These are phyloP conservation scores for Gastrodia elata DNA, from an alignment of 106 monocot genomes.

Conservation along the genomic window DNA sequence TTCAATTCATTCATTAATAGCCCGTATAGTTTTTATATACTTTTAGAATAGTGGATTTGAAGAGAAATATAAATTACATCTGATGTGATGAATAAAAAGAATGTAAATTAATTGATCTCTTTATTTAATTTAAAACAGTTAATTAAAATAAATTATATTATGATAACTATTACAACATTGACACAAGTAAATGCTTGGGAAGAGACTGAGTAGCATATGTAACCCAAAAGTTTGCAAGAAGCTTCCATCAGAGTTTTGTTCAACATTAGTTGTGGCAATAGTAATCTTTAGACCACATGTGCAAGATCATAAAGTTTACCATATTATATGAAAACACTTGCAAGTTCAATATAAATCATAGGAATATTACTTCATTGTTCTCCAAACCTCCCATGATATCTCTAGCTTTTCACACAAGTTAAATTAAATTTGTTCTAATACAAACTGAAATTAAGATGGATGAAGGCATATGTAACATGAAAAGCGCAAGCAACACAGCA, in stretches of 20 bases:
- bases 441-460: not conserved
- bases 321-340: not conserved
- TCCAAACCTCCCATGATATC: not conserved
- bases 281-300: not conserved
- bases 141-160: no score
- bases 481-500: not conserved
- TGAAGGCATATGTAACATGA: not conserved
- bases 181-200: not conserved
- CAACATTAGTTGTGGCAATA: not conserved
- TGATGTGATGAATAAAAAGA: no score
- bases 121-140: no score
- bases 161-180: no score
- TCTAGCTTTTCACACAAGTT: not conserved
- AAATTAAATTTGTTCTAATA: not conserved
- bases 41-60: no score
- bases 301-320: not conserved
- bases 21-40: no score
- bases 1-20: no score
- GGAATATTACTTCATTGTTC: not conserved
- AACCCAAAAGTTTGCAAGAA: not conserved
- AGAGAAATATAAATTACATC: no score
- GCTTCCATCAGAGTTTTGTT: no score
- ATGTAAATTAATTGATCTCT: no score
- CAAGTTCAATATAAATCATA: not conserved
- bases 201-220: not conserved